These are phyloP conservation scores for Plantago major DNA, from an alignment of 257 asterid species.

Conservation along the genomic window DNA sequence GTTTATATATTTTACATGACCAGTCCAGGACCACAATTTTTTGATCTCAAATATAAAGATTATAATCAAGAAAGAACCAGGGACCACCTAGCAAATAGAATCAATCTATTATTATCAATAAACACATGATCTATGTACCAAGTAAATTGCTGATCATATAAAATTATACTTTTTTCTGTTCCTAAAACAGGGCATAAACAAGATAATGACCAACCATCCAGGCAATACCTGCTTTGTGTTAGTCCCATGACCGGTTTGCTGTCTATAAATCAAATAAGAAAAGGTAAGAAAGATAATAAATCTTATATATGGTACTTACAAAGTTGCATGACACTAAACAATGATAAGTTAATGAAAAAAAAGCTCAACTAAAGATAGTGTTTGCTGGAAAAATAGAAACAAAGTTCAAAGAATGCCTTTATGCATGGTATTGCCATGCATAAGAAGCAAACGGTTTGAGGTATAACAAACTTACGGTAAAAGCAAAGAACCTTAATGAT, in stretches of 20 bases:
- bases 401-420: background rate
- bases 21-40: conserved; percentile 25
- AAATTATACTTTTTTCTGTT: conserved; percentile 18
- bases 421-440: conserved; percentile 26
- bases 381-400: background rate
- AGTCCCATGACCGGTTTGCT: conserved; percentile 16
- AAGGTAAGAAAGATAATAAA: conserved; percentile 14
- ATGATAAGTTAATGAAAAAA: conserved; percentile 19
- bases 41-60: background rate
- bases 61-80: conserved; percentile 8
- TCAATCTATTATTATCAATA: conserved; percentile 26
- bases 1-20: conserved; percentile 11
- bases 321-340: conserved; percentile 16
- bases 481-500: too few species aligned
- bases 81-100: conserved; percentile 49
- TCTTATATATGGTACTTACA: conserved; percentile 10
- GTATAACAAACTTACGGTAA: too few species aligned
- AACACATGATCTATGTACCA: conserved; percentile 18
- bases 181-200: conserved; percentile 27
- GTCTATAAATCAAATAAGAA: conserved; percentile 16
- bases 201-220: conserved; percentile 19
- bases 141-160: conserved; percentile 22
- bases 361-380: conserved; percentile 10
- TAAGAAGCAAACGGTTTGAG: conserved; percentile 6
- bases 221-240: conserved; percentile 26